Percentiles rank a stretch among this genome's conserved stretches.
Conservation (phyloP, 768 basidiomycete genomes). For the Asterophora parasitica region DNA sequence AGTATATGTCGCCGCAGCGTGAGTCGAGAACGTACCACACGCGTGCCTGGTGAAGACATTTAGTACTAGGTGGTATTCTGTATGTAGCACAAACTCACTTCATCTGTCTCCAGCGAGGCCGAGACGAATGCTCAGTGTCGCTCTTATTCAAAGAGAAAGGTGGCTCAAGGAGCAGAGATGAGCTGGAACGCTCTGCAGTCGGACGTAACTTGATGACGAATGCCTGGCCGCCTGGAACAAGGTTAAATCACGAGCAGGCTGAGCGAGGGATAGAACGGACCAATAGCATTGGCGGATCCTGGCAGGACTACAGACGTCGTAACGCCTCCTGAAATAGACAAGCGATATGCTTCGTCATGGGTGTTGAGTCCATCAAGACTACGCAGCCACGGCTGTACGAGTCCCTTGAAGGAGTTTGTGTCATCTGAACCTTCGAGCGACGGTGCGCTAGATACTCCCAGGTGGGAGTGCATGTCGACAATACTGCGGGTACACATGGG, state of each 20-base stretch:
- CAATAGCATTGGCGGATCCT: constrained; percentile 63
- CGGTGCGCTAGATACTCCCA: constrained; percentile 34
- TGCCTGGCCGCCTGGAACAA: constrained; percentile 58
- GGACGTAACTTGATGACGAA: constrained; percentile 75
- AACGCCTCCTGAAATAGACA: constrained; percentile 72
- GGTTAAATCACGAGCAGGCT: not conserved
- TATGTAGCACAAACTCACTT: constrained; percentile 40
- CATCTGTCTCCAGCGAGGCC: constrained; percentile 71
- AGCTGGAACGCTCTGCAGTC: constrained; percentile 64
- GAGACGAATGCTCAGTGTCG: constrained; percentile 37
- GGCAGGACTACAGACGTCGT: constrained; percentile 76
- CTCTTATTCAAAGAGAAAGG: constrained; percentile 58
- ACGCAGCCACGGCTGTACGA: constrained; percentile 61
- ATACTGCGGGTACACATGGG: constrained; percentile 11
- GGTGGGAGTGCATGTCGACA: constrained; percentile 47
- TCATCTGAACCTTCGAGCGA: constrained; percentile 41
- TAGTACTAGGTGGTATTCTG: not conserved
- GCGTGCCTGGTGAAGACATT: constrained; percentile 39
- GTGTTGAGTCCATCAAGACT: constrained; percentile 78
- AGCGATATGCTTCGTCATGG: constrained; percentile 64
- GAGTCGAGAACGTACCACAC: constrained; percentile 40
- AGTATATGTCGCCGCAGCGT: not conserved
- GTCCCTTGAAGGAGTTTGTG: constrained; percentile 47
- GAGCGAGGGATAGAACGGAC: constrained; percentile 24
- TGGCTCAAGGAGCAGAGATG: constrained; percentile 75